A percentile compares a stretch with the other conserved stretches of the same genome.
These are phyloP conservation scores for Aspergillus chevalieri DNA, from an alignment of 2,329 filamentous ascomycete genomes.

Conservation along the genomic window DNA sequence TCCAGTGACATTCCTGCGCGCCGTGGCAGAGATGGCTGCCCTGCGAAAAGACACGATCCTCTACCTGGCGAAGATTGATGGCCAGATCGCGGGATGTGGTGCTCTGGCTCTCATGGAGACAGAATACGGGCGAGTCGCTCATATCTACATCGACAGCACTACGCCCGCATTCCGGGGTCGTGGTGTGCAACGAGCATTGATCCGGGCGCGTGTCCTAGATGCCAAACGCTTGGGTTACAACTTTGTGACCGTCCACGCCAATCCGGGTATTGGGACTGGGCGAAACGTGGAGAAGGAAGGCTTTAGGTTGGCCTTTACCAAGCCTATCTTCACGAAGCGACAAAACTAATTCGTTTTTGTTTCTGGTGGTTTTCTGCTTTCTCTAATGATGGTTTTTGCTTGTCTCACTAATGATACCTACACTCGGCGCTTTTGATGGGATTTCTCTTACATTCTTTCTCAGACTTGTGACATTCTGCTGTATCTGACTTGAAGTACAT, in stretches of 20 bases:
- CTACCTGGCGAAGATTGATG: conserved; percentile 9
- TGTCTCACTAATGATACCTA: not conserved
- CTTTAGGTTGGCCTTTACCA: conserved; percentile 13
- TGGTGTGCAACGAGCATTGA: conserved; percentile 11
- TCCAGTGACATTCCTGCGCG: conserved; percentile 4
- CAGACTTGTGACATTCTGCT: too few relatives aligned
- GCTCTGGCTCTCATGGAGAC: conserved; percentile 13
- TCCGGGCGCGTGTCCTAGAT: conserved; percentile 9
- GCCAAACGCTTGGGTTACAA: conserved; percentile 9
- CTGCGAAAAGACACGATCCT: conserved; percentile 10
- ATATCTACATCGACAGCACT: conserved; percentile 16
- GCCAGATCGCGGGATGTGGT: conserved; percentile 7
- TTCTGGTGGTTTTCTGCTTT: not conserved
- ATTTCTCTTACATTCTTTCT: too few relatives aligned
- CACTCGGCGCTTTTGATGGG: too few relatives aligned
- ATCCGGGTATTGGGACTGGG: conserved; percentile 9
- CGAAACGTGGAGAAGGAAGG: conserved; percentile 14
- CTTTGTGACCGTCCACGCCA: conserved; percentile 8
- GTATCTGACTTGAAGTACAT: too few relatives aligned
- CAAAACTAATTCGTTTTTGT: not conserved
- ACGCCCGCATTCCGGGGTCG: conserved; percentile 8
- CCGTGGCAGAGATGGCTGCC: conserved; percentile 8
- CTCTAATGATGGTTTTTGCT: not conserved
- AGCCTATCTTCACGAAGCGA: conserved; percentile 7
- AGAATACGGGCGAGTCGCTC: conserved; percentile 8